Base-by-base conservation (phyloP, 2,329 filamentous ascomycete genomes). In the Cordyceps tenuipes region DNA sequence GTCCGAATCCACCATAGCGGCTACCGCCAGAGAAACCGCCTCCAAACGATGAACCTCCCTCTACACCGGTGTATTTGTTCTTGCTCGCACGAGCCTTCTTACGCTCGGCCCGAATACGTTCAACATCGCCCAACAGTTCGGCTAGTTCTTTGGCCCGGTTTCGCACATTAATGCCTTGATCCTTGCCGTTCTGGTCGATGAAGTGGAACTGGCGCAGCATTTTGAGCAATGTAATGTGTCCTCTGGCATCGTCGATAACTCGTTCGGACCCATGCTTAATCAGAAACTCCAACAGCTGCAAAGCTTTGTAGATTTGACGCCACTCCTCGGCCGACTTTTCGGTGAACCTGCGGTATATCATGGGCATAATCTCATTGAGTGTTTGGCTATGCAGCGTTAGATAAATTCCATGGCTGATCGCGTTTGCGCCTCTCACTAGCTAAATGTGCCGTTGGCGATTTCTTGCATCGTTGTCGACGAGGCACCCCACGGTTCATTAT, bases 321-420 rank as follows among this genome's bases (percentile, higher is more conserved):
- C 94, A 99, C 77, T 99, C 94, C 73, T 99, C 94, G 60, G 94
- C 93, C 8, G 91, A 83, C 79, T 99, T 99, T 73, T 99, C 94
- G 63, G 94, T 99, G 75, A 99, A 99, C 65, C 94, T 90, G 70
- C 95, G 94, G 79, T 99, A 99, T 71, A 99, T 96, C 91, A 99
- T 94, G 66, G 94, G 94, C 94, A 99, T 99, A 72, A 99, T 97
- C 75, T 99, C 94, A 75, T 97, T 97, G 61, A 99, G 85, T 57
- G 92, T 85, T 85, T 96, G 91, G 73, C 93, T 97, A 71, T 61
- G 47, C 19, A 50, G 46, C 17, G 68, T 69, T 58, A 69, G 62
- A 52, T 49, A 31, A 58, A 59, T 53, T 41, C n/a, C 26, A 46
- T 58, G 52, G 21, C 12, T 31, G 23, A 15, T 44, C 13, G 29